Evolutionary conservation across 2,329 filamentous ascomycete species (phyloP), one percentile per base, ranked within the genome.

Genomic region (Colletotrichum sp.): DNA sequence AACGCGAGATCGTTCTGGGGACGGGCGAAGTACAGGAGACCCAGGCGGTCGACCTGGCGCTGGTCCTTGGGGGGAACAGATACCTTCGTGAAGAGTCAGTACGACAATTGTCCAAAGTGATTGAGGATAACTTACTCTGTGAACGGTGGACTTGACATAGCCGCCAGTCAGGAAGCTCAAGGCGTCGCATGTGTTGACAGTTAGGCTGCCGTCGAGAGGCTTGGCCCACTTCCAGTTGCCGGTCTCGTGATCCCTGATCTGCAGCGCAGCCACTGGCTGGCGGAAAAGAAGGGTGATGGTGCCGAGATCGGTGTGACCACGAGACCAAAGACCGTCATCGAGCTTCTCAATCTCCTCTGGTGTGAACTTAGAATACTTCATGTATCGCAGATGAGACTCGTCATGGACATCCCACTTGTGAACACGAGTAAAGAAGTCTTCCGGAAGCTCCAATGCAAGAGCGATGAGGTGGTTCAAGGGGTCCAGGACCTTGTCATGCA

Each of bases 301-400:
- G 0, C 90, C 90, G 0, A 92, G 82, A 75, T 92, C 90, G 0
- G 90, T 92, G 78, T 92, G 90, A 0, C 90, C 90, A 0, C 83
- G 83, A 0, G 85, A 84, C 77, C 88, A 88, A 0, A 90, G 82
- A 1, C 81, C 82, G 24, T 84, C 82, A 0, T 86, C 86, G 3
- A 85, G 84, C 52, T 83, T 84, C 34, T 84, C 85, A 72, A 88
- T 88, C 28, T 90, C 87, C n/a, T 89, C 86, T 0, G 84, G 80
- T 0, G 84, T 86, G 43, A 90, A 88, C 1, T 87, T 86, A 10
- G 86, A 85, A 76, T 92, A 92, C 65, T 89, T 86, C 90, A 93
- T 93, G 80, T 92, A 93, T 4, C 92, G 87, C n/a, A 93, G 85
- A 73, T 93, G 91, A 28, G 91, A 90, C 76, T 93, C 91, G 21